These are phyloP conservation scores for Scedosporium dehoogii DNA, from an alignment of 2,329 filamentous ascomycete species.

Conservation along the genomic window DNA sequence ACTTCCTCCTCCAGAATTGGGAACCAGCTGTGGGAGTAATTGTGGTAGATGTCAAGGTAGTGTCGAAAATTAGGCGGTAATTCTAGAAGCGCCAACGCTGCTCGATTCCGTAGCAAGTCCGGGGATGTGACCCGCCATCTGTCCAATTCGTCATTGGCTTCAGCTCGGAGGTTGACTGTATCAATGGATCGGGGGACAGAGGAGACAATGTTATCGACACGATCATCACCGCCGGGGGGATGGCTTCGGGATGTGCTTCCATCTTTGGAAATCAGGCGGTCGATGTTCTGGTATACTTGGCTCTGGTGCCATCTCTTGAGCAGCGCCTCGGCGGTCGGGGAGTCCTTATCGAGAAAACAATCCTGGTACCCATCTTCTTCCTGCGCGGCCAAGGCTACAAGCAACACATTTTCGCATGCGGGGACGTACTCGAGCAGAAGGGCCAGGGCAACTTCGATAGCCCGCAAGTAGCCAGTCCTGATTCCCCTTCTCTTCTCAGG, in stretches of 20 bases:
- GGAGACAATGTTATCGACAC: conserved; percentile 15
- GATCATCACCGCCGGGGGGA: conserved; percentile 22
- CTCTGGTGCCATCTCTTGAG: conserved; percentile 55
- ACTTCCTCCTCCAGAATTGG: conserved; percentile 61
- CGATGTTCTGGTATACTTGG: conserved; percentile 51
- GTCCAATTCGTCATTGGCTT: not conserved
- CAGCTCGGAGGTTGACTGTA: not conserved
- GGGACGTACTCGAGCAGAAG: conserved; percentile 55
- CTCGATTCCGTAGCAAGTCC: no score
- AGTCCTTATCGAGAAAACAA: conserved; percentile 40
- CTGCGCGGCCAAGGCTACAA: conserved; percentile 38
- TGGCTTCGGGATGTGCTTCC: conserved; percentile 17
- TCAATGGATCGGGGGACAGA: conserved; percentile 12
- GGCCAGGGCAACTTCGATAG: conserved; percentile 58
- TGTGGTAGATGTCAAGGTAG: conserved; percentile 63
- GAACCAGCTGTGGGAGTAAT: conserved; percentile 68
- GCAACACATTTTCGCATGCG: conserved; percentile 48
- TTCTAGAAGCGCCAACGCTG: conserved; percentile 9
- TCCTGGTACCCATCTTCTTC: conserved; percentile 22
- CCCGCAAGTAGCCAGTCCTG: conserved; percentile 70
- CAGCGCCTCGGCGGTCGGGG: conserved; percentile 41
- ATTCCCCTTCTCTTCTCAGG: conserved; percentile 68
- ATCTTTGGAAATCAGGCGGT: conserved; percentile 45
- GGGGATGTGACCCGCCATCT: not conserved
- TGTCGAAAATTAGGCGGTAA: conserved; percentile 46